These are phyloP conservation scores for Coffea humblotiana DNA, from an alignment of 305 asterid genomes.

Conservation along the genomic window DNA sequence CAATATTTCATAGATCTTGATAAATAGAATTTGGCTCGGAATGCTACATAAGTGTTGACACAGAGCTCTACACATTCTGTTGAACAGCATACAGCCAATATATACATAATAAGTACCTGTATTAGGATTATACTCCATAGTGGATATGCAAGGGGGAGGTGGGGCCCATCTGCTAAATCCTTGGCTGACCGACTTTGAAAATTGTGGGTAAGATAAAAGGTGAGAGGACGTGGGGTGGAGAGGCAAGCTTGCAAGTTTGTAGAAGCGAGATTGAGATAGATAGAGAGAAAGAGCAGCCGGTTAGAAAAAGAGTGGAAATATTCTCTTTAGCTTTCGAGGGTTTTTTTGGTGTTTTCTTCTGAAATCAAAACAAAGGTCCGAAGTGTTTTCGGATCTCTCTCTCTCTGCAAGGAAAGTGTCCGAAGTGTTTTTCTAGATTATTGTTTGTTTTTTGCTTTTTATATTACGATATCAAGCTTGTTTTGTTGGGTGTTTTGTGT, in stretches of 20 bases:
- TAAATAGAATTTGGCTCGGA: slow-evolving; percentile 57
- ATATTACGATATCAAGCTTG: slow-evolving; percentile 10
- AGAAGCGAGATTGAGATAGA: slow-evolving; percentile 4
- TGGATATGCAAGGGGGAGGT: slow-evolving; percentile 12
- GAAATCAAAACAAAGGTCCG: slow-evolving; percentile 45
- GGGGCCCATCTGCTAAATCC: slow-evolving; percentile 50
- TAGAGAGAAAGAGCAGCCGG: slow-evolving; percentile 17
- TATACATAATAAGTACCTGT: slow-evolving; percentile 20
- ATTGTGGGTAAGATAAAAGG: slow-evolving; percentile 26
- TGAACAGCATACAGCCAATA: slow-evolving; percentile 89
- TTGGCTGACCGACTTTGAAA: slow-evolving; percentile 72
- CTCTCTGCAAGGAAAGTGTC: slow-evolving; percentile 19
- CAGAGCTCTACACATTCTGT: slow-evolving; percentile 72
- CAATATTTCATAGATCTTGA: slow-evolving; percentile 28
- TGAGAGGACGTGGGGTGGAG: slow-evolving; percentile 3
- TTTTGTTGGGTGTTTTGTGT: slow-evolving; percentile 21
- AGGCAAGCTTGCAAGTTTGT: slow-evolving; percentile 21
- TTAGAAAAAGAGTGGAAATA: slow-evolving; percentile 39
- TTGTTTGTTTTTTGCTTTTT: slow-evolving; percentile 36
- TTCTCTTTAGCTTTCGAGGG: slow-evolving; percentile 46
- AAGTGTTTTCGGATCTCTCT: slow-evolving; percentile 19
- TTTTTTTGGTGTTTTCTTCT: slow-evolving; percentile 51
- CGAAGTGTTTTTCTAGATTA: slow-evolving; percentile 17
- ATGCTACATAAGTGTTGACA: slow-evolving; percentile 47
- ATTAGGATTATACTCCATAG: not conserved